phyloP scores from a whole-genome alignment of 202 grass and related monocot genomes.

The Bolboschoenoplectus hybrid region DNA sequence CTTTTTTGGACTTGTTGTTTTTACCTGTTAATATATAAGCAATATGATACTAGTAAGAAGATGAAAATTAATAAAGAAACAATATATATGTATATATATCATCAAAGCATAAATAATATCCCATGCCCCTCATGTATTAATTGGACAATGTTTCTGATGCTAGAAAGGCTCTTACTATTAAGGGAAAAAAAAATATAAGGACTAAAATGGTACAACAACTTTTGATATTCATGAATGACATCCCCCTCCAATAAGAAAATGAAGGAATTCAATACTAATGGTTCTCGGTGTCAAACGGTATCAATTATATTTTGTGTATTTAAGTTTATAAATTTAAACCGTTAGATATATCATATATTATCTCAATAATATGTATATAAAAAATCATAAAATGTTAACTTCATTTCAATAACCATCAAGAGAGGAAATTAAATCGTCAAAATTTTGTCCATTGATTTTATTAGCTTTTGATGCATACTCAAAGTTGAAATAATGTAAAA shows the following conservation, averaged over 20 bases:
- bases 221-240: not conserved
- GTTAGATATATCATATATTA: too few relatives aligned
- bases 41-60: not conserved
- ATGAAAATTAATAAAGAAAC: not conserved
- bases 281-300: too few relatives aligned
- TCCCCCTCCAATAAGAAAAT: not conserved
- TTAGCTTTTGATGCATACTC: too few relatives aligned
- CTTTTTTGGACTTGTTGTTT: constrained; percentile 95
- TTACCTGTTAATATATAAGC: constrained; percentile 60
- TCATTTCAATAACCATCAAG: too few relatives aligned
- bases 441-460: too few relatives aligned
- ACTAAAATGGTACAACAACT: not conserved
- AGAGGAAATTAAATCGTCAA: too few relatives aligned
- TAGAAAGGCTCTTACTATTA: not conserved
- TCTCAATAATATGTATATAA: too few relatives aligned
- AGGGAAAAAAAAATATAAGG: not conserved
- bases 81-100: not conserved
- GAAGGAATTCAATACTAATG: too few relatives aligned
- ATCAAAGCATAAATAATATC: not conserved
- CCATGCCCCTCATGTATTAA: not conserved
- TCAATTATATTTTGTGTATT: too few relatives aligned
- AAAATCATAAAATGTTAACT: too few relatives aligned
- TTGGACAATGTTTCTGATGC: not conserved
- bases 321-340: too few relatives aligned
- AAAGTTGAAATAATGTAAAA: too few relatives aligned